phyloP scores from a whole-genome alignment of 306 rosid species.

The Elaeagnus macrophylla region DNA sequence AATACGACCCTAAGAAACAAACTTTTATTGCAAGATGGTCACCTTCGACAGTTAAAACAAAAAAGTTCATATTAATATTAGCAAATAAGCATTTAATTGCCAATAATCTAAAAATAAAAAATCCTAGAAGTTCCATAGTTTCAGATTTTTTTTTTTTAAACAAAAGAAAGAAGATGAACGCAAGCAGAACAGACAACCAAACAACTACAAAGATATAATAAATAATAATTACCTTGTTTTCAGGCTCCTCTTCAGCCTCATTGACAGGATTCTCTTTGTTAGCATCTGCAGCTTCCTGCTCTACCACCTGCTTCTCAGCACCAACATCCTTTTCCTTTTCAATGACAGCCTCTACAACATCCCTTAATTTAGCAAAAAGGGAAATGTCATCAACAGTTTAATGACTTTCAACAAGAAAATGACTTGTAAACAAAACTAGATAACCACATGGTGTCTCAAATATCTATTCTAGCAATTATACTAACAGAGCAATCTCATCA shows the following conservation, averaged over 20 bases:
- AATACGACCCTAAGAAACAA: too few species aligned
- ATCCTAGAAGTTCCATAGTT: too few species aligned
- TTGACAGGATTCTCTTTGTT: slow-evolving; percentile 59
- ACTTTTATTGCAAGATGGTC: too few species aligned
- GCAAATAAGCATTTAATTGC: too few species aligned
- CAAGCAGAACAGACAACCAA: too few species aligned
- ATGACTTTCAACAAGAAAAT: neutral
- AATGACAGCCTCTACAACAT: slow-evolving; percentile 39
- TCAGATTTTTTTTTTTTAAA: too few species aligned
- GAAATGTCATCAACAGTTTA: neutral
- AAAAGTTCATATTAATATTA: too few species aligned
- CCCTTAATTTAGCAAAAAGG: slow-evolving; percentile 32
- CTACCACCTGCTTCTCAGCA: slow-evolving; percentile 56
- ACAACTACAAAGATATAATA: neutral
- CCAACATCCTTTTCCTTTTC: slow-evolving; percentile 59
- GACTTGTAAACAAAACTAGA: neutral
- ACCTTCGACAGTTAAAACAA: too few species aligned
- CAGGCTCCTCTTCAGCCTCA: slow-evolving; percentile 71
- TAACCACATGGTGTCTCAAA: neutral
- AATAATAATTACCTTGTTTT: slow-evolving; percentile 56
- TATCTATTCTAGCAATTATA: neutral
- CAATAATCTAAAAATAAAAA: too few species aligned
- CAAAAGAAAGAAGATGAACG: too few species aligned
- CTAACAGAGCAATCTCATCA: slow-evolving; percentile 51
- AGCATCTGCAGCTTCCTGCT: slow-evolving; percentile 44